Evolutionary conservation across 148 eudicot species (phyloP), one percentile per base, ranked within the genome.

Genomic region (Cornus kousa): DNA sequence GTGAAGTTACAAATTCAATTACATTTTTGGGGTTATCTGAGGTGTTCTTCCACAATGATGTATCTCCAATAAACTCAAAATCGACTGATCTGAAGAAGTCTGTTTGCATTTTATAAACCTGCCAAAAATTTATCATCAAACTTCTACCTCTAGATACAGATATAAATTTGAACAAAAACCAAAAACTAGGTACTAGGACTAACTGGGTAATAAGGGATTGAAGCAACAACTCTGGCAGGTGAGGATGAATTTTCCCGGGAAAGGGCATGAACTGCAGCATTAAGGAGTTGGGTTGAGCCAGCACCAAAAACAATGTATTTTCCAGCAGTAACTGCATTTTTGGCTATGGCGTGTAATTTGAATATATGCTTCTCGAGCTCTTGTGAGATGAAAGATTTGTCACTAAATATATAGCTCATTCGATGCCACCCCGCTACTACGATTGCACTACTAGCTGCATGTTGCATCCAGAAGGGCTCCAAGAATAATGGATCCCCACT

Each of bases 391-490:
- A 12, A 32, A 7, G 87, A 67, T 0, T 33, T 20, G 35, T 72
- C 78, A 5, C 64, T 70, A 68, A 84, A 91, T 2, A 13, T 2
- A n/a, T 89, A 93, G 69, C 97, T 81, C 89, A 93, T 82, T 43
- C 95, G 86, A 76, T 93, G 97, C 95, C 97, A 91, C 33, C 95
- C 93, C 48, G 95, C 72, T 2, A 88, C 76, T 4, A 91, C 35
- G 4, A 89, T 78, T 19, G 95, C 91, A 73, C 97, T 93, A 28
- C 68, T 82, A 17, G 86, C 88, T 40, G 86, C 89, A 17, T 89
- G 83, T 31, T 85, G 84, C 89, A 74, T 85, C 97, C 94, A 92
- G 68, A 85, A 92, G 13, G 97, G 97, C 82, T 92, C 97, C 82
- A 92, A 74, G 77, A 87, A 92, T 20, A 87, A 9, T 31, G 94